Conservation (phyloP, 306 rosid species). For the Lathyrus sativus region DNA sequence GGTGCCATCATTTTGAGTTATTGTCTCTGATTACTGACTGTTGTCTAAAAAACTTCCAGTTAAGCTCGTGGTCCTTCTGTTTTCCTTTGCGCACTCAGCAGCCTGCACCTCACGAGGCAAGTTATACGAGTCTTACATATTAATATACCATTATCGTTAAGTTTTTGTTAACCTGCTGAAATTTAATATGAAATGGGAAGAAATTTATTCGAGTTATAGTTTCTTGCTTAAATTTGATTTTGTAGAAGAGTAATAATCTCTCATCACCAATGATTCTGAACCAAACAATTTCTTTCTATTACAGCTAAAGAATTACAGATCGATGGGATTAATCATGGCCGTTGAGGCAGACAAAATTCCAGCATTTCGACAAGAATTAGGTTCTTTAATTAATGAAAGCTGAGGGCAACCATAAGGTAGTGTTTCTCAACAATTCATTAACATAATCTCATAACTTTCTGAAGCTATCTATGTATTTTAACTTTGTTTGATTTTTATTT, state of each 20-base stretch:
- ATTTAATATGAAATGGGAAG: conserved; percentile 18
- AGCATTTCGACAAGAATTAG: conserved; percentile 62
- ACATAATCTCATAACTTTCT: background rate
- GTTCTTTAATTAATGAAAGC: conserved; percentile 50
- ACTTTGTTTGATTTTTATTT: background rate
- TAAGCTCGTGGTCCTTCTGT: conserved; percentile 69
- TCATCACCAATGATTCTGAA: conserved; percentile 33
- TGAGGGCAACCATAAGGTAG: conserved; percentile 31
- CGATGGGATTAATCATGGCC: conserved; percentile 67
- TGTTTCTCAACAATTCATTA: conserved; percentile 23
- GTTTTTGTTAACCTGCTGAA: conserved; percentile 14
- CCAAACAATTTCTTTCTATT: conserved; percentile 23
- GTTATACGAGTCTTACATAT: conserved; percentile 38
- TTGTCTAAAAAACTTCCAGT: conserved; percentile 54
- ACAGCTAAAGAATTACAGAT: conserved; percentile 62
- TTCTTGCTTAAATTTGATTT: conserved; percentile 26
- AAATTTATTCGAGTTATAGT: conserved; percentile 9
- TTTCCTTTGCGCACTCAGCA: conserved; percentile 63
- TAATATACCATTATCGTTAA: conserved; percentile 1
- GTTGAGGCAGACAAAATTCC: conserved; percentile 58
- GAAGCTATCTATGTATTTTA: conserved; percentile 14
- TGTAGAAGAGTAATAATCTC: conserved; percentile 9
- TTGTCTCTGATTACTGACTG: conserved; percentile 31
- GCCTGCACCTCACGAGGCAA: conserved; percentile 64
- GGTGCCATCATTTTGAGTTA: background rate